These are phyloP conservation scores for Neurospora sp. DNA, from an alignment of 495 filamentous ascomycete species.

Conservation along the genomic window DNA sequence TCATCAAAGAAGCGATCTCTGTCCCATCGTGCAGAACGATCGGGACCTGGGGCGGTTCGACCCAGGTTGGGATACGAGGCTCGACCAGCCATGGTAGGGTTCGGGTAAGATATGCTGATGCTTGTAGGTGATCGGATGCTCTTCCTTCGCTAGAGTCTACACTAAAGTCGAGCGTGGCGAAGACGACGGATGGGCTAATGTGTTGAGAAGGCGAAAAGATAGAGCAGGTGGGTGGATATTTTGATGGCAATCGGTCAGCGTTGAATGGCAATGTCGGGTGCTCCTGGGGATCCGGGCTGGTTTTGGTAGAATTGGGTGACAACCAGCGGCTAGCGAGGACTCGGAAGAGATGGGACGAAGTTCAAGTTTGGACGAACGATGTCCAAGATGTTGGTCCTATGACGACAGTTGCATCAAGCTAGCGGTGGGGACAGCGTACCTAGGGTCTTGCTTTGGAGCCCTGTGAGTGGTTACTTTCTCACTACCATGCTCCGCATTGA, in stretches of 20 bases:
- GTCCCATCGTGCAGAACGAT: constrained; percentile 32
- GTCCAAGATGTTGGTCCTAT: constrained; percentile 21
- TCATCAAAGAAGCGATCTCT: constrained; percentile 28
- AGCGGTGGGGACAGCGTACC: not conserved
- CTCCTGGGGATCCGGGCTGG: not conserved
- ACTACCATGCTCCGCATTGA: not conserved
- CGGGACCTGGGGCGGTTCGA: constrained; percentile 15
- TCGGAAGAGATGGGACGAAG: not conserved
- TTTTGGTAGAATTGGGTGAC: not conserved
- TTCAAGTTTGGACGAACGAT: not conserved
- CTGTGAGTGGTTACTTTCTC: not conserved
- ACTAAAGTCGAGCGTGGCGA: not conserved
- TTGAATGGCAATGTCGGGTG: not conserved
- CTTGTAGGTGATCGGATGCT: not conserved
- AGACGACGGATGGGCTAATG: not conserved
- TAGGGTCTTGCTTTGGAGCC: not conserved
- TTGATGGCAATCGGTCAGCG: not conserved
- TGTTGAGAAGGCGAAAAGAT: not conserved
- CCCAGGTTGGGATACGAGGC: constrained; percentile 25
- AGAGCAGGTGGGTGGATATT: not conserved
- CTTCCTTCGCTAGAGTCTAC: not conserved
- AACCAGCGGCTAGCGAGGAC: not conserved
- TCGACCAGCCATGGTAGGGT: constrained; percentile 19
- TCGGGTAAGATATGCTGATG: not conserved
- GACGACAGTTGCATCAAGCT: constrained; percentile 12